Percentiles rank a stretch among this genome's conserved stretches.
Conservation (phyloP, 345 rosid species). For the Alliaria petiolata region DNA sequence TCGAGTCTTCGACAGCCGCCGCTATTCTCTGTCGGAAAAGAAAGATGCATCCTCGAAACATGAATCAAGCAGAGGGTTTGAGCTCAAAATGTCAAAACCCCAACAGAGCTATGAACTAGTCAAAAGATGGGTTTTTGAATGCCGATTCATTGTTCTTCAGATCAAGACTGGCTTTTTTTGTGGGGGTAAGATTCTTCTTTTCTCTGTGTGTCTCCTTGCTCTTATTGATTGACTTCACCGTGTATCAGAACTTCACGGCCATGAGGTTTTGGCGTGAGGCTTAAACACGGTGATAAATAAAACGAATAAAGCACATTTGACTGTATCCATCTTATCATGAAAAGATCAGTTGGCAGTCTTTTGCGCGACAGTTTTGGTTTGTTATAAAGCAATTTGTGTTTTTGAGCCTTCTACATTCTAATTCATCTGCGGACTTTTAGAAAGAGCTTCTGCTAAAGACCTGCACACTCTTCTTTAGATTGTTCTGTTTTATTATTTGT, state of each 20-base stretch:
- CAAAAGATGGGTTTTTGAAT: not conserved
- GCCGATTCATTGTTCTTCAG: not conserved
- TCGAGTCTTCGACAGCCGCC: slow-evolving; percentile 11
- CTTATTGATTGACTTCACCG: not conserved
- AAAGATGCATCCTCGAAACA: not conserved
- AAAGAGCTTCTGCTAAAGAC: not conserved
- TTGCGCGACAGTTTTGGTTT: slow-evolving; percentile 9
- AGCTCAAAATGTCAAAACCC: not conserved
- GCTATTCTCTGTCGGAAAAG: not conserved
- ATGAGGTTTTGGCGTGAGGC: slow-evolving; percentile 20
- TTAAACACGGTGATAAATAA: slow-evolving; percentile 28
- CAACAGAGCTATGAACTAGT: not conserved
- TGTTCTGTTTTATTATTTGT: not conserved
- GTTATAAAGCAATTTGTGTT: not conserved
- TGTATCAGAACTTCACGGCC: slow-evolving; percentile 37
- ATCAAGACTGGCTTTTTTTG: not conserved
- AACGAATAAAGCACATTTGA: not conserved
- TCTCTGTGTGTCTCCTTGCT: not conserved
- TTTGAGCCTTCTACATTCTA: not conserved
- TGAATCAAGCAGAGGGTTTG: not conserved
- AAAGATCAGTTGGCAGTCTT: slow-evolving; percentile 23
- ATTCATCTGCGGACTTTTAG: not conserved
- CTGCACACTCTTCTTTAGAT: not conserved
- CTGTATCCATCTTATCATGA: slow-evolving; percentile 21
- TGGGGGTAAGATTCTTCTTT: not conserved